These are phyloP conservation scores for Apostasia ramifera DNA, from an alignment of 106 monocot genomes.

Conservation along the genomic window DNA sequence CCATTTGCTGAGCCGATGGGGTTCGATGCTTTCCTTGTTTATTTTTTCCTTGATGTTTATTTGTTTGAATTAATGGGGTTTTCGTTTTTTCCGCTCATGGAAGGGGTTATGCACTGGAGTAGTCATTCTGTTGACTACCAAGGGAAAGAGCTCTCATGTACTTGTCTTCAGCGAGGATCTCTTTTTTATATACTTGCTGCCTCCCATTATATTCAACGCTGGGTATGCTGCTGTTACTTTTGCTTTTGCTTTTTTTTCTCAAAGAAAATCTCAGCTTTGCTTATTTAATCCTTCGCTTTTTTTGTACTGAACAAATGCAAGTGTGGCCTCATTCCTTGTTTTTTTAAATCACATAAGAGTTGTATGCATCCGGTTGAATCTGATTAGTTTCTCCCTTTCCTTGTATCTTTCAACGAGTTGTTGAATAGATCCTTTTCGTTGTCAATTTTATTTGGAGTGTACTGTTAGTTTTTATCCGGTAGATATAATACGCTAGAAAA, in stretches of 20 bases:
- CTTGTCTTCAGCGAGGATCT: slow-evolving; percentile 94
- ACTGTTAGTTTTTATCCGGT: too few species aligned
- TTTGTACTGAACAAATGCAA: too few species aligned
- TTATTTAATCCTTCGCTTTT: too few species aligned
- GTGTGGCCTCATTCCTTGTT: too few species aligned
- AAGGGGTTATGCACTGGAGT: slow-evolving; percentile 80
- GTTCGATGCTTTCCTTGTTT: neutral
- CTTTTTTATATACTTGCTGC: slow-evolving; percentile 94
- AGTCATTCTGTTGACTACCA: slow-evolving; percentile 66
- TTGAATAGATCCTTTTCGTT: too few species aligned
- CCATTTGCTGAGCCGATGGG: slow-evolving; percentile 5
- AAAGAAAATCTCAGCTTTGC: too few species aligned
- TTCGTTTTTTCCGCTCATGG: neutral
- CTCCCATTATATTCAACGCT: slow-evolving; percentile 96
- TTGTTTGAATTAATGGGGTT: neutral
- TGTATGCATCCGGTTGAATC: too few species aligned
- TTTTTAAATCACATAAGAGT: too few species aligned
- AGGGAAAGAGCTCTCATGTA: slow-evolving; percentile 81
- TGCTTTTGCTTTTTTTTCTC: neutral
- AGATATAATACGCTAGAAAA: too few species aligned
- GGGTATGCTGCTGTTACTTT: slow-evolving; percentile 36
- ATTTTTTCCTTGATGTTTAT: neutral
- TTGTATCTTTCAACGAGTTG: too few species aligned
- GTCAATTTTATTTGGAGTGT: too few species aligned
- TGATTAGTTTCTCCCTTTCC: too few species aligned